A percentile compares a stretch with the other conserved stretches of the same genome.
Evolutionary conservation across 345 rosid species (phyloP).

Genomic region (Eucalyptus fibrosa): DNA sequence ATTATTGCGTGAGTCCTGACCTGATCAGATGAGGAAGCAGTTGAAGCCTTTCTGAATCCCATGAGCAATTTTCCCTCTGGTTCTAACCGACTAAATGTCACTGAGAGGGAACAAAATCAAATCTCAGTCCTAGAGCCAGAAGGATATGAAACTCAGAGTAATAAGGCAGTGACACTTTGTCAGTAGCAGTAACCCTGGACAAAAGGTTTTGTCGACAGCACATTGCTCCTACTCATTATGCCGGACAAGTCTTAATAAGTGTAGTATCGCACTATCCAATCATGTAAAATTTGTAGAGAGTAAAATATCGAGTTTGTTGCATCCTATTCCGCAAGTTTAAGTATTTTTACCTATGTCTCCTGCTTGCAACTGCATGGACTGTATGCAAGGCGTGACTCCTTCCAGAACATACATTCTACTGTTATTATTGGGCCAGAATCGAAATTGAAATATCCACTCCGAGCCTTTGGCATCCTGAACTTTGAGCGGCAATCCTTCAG

Average conservation of each 20-base stretch:
- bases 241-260: background rate
- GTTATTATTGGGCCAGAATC: constrained; percentile 72
- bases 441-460: constrained; percentile 92
- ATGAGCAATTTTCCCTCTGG: constrained; percentile 88
- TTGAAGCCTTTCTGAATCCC: constrained; percentile 85
- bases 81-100: constrained; percentile 82
- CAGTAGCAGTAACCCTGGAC: background rate
- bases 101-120: constrained; percentile 16
- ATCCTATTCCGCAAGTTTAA: background rate
- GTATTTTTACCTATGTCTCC: constrained; percentile 74
- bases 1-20: constrained; percentile 18
- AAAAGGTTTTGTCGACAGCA: background rate
- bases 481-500: constrained; percentile 88
- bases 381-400: constrained; percentile 87
- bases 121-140: constrained; percentile 6
- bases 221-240: background rate
- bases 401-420: constrained; percentile 92
- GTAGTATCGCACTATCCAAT: background rate
- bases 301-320: background rate
- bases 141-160: background rate
- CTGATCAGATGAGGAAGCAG: constrained; percentile 66
- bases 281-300: background rate
- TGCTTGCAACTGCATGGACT: constrained; percentile 84
- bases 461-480: constrained; percentile 87
- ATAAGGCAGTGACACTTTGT: background rate